Evolutionary conservation across 2,329 filamentous ascomycete species (phyloP).

Genomic region (Fusarium pseudoanthophilum): DNA sequence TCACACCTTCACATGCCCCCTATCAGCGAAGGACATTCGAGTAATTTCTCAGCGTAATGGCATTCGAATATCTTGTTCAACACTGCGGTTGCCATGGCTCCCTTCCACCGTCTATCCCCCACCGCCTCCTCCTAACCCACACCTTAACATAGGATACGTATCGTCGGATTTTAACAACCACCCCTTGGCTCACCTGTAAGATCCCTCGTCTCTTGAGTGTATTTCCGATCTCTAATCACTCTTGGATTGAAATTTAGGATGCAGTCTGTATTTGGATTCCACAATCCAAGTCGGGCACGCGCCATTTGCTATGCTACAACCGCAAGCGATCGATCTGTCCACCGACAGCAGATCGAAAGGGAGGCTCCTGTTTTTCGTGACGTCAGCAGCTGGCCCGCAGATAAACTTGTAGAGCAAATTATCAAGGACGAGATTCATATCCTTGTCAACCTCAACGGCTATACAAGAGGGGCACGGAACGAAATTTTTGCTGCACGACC

Average conservation of each 20-base stretch:
- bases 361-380: slow-evolving; percentile 94
- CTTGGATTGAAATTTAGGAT: slow-evolving; percentile 62
- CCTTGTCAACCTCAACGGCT: slow-evolving; percentile 96
- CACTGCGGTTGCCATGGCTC: slow-evolving; percentile 87
- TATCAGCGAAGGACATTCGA: slow-evolving; percentile 91
- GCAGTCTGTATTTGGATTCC: slow-evolving; percentile 97
- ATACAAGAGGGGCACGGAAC: slow-evolving; percentile 95
- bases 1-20: slow-evolving; percentile 95
- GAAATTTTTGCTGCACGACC: slow-evolving; percentile 96
- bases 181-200: slow-evolving; percentile 86
- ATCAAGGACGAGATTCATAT: slow-evolving; percentile 91
- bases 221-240: slow-evolving; percentile 7
- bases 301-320: slow-evolving; percentile 98
- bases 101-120: slow-evolving; percentile 84
- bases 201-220: not conserved
- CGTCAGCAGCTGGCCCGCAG: slow-evolving; percentile 85
- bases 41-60: slow-evolving; percentile 96
- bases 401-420: slow-evolving; percentile 87
- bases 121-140: slow-evolving; percentile 81
- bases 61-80: slow-evolving; percentile 90
- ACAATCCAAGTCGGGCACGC: slow-evolving; percentile 76
- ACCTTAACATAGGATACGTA: slow-evolving; percentile 93
- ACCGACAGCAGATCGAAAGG: slow-evolving; percentile 91
- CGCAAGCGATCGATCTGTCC: slow-evolving; percentile 85
- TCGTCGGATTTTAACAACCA: slow-evolving; percentile 99